Base-by-base conservation (phyloP, 2,329 filamentous ascomycete species). In the Cercospora berteroae region DNA sequence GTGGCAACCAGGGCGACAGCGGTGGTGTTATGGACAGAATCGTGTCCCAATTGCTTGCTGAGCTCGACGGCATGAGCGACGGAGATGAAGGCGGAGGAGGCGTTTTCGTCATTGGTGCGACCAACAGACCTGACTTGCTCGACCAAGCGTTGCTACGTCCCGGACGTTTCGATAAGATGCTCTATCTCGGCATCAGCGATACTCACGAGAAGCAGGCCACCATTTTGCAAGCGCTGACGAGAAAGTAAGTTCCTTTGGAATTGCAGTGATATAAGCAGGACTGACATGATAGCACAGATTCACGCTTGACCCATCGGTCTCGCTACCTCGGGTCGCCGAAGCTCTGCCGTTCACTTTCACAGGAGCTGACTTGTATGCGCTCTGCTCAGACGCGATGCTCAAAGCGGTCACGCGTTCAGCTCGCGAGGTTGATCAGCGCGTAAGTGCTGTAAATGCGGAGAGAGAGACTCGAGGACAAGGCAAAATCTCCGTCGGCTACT, bases 11-110 rank as follows among this genome's bases (percentile, higher is more conserved):
- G 79, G 95, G 95, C 59, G 95, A 98, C 76, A 97, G 93, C 70
- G 94, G 95, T 66, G 95, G 95, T 76, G 95, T 98, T 65, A 98
- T 98, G 94, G 95, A 98, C 78, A 89, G 95, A 64, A 98, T 98
- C 72, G 94, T 99, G 61, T 95, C 91, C 67, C 95, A 98, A 81
- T 83, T 99, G 55, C 86, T 99, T 10, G 95, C 95, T 0, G 95
- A 99, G 80, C 84, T 99, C 23, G 95, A 99, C 77, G 95, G 95
- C 61, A 99, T 99, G 95, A 97, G 94, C 62, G 91, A 94, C 72
- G 94, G 93, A 16, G 92, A 93, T 67, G 92, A 94, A 71, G 87
- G 86, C 58, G 86, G 83, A 9, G 92, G 92, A 10, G 93, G 94
- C 20, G 94, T 98, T 5, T 98, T 98, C 77, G 95, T 98, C 29